Evolutionary conservation across 371 early-diverging fungal genomes (phyloP), one percentile per base, ranked within the genome.

Genomic region (Syncephalis plumigaleata): DNA sequence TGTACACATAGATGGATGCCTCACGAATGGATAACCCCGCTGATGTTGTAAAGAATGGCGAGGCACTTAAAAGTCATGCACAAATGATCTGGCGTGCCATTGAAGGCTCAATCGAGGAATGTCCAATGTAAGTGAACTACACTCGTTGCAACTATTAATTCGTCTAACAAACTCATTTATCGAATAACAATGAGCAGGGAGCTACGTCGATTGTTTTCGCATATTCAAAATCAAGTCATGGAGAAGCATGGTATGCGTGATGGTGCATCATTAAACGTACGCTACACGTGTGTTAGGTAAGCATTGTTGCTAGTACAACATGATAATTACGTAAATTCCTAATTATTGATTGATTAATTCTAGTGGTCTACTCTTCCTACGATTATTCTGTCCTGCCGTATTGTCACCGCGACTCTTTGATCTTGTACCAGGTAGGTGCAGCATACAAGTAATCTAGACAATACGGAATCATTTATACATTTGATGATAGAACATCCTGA

Each of bases 351-450:
- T 55, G 20, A 55, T 58, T 15, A 53, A 52, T 1, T 47, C 63
- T 48, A 83, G 83, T 52, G 83, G 83, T 0, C 85, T 89, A 59
- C 56, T 89, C 3, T 89, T 89, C 56, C 54, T 89, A 26, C 66
- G 89, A 16, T 67, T 87, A 49, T 74, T 89, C 47, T 85, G 87
- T 48, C 87, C 89, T 0, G 86, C 89, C 0, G 81, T 88, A 52
- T 64, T 85, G 20, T 73, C 81, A 42, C 89, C 89, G n/a, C 76
- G 77, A 50, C 58, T 80, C 15, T 88, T 86, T 61, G 72, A 73
- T 13, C 56, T 88, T n/a, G 72, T 76, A 11, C 51, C 59, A 60
- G 67, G 73, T 70, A 58, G 44, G 21, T 4, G 16, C 15, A 17
- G 13, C 24, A 21, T 44, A 15, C 3, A 16, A n/a, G 8, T 9